Base-by-base conservation (phyloP, 2,329 filamentous ascomycete genomes). In the Arthrobotrys sphaeroides region DNA sequence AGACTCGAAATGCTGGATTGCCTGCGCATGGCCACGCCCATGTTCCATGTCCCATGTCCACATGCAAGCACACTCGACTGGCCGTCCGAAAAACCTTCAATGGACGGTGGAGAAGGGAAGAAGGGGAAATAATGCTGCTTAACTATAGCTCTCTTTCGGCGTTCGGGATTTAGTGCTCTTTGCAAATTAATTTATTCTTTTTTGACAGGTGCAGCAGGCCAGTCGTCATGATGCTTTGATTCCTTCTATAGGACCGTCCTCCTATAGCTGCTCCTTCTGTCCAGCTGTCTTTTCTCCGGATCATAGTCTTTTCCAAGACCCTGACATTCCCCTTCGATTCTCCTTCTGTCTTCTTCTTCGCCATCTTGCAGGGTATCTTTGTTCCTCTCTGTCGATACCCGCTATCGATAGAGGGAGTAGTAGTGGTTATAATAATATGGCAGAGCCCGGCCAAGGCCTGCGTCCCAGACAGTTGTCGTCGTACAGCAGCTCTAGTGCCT, bases 401-500 rank as follows among this genome's bases (percentile, higher is more conserved):
- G 36, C 33, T 60, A 43, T 60, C 38, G 33, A 60, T 28, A 43
- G 55, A 60, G 36, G 18, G 13, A 38, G 28, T 26, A 13, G 20
- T 33, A 40, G 7, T n/a, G 31, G n/a, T 16, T 5, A 7, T 12
- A 24, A 16, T 20, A 55, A 55, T 33, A 55, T 55, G 51, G 28
- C 51, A 55, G 51, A 55, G 51, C 51, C 60, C n/a, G 51, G 68
- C 40, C 45, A 55, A 36, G 36, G 22, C 55, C 24, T 60, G 36
- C 36, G 26, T 26, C 51, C 12, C 65, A 68, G 62, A 42, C 60
- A 36, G 28, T 31, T 53, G 49, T 73, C 43, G 53, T 67, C 43
- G 53, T 67, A 61, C 69, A 67, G 61, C 69, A 67, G 61, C 47
- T 51, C 51, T 40, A 73, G 26, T 47, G 61, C n/a, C 33, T 31